Evolutionary conservation across 306 rosid species (phyloP).

Genomic region (Pachyrhizus erosus): DNA sequence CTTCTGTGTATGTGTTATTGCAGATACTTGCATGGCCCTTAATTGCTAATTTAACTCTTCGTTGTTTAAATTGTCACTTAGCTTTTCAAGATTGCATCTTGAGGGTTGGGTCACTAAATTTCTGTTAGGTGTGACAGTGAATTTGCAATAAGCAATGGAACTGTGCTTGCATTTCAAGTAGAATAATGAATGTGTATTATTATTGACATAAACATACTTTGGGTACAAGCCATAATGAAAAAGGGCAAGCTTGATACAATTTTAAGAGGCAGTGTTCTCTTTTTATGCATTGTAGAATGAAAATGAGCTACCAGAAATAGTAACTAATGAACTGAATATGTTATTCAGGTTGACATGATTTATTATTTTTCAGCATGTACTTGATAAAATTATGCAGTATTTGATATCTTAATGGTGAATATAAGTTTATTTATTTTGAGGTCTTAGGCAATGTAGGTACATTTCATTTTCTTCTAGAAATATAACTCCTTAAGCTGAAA

Average conservation of each 20-base stretch:
- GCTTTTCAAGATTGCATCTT: slow-evolving; percentile 1
- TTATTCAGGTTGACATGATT: background rate
- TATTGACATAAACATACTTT: background rate
- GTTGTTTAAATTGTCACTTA: background rate
- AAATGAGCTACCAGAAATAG: background rate
- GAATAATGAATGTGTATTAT: background rate
- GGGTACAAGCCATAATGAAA: background rate
- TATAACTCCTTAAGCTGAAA: slow-evolving; percentile 7
- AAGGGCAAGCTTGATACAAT: background rate
- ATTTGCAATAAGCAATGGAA: slow-evolving; percentile 27
- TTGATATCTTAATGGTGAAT: slow-evolving; percentile 10
- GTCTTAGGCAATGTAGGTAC: background rate
- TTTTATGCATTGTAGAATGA: slow-evolving; percentile 4
- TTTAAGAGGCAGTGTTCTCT: background rate
- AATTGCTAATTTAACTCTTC: background rate
- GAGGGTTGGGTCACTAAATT: background rate
- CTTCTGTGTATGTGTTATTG: slow-evolving; percentile 49
- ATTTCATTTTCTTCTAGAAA: background rate
- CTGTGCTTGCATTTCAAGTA: slow-evolving; percentile 1
- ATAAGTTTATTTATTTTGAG: background rate
- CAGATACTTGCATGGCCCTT: slow-evolving; percentile 15
- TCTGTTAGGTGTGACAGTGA: background rate
- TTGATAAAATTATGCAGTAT: slow-evolving; percentile 2
- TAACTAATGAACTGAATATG: background rate
- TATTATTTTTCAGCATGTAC: background rate